Base-by-base conservation (phyloP, 495 filamentous ascomycete species). In the Pseudoneurospora amorphoporcata region DNA sequence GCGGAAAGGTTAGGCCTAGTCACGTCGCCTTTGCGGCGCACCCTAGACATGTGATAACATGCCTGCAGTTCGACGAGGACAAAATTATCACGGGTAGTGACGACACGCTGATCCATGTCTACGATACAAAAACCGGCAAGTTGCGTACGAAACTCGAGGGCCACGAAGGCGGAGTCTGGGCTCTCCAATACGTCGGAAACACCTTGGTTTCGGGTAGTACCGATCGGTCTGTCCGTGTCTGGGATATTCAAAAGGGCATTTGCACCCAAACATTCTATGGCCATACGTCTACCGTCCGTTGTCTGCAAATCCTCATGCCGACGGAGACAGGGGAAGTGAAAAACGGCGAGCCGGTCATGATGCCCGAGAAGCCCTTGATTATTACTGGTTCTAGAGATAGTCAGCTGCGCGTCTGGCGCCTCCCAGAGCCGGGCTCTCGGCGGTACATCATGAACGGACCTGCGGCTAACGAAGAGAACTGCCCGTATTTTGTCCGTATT, bases 51-150 rank as follows among this genome's bases (percentile, higher is more conserved):
- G 95, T 99, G 68, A 96, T 99, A 23, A 99, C 95, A 8, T 99
- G 95, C 76, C 86, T 99, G 70, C 94, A 98, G 76, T 98, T 99
- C 75, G 95, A 99, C 76, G 91, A 92, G 39, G 95, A 98, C 83
- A 98, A 98, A 82, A 97, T 99, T 71, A 84, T 99, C 72, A 99
- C 96, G 12, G 95, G 95, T 39, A 98, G 94, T 76, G 95, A 99
- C 81, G 95, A 99, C 79, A 97, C 94, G 10, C 91, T 97, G 73
- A 99, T 99, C 79, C 94, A 98, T 78, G 95, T 99, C 53, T 99
- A 98, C 79, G 94, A 98, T 77, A 99, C 95, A 14, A 95, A 94
- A 81, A 98, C 94, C 7, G 95, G 95, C 71, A 91, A 91, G 71
- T 82, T 97, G 69, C 89, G 92, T 72, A 91, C 88, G 70, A 92